A percentile compares a stretch with the other conserved stretches of the same genome.
These are phyloP conservation scores for Coniochaeta sp. DNA, from an alignment of 2,329 filamentous ascomycete species.

Conservation along the genomic window DNA sequence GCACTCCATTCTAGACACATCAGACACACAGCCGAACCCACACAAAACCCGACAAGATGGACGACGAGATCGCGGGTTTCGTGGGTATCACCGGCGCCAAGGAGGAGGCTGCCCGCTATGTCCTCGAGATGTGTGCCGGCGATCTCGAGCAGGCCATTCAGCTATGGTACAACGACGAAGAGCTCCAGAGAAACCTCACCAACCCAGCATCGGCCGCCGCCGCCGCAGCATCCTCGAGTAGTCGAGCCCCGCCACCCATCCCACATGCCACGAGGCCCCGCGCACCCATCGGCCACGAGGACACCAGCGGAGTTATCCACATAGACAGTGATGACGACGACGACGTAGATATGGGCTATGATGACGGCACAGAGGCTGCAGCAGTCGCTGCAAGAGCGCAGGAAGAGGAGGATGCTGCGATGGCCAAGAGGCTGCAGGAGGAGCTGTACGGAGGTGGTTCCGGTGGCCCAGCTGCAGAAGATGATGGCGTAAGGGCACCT, in stretches of 20 bases:
- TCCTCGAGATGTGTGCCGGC: slow-evolving; percentile 76
- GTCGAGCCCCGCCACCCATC: slow-evolving; percentile 14
- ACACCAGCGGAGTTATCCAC: slow-evolving; percentile 57
- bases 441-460: slow-evolving; percentile 65
- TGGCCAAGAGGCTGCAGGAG: slow-evolving; percentile 86
- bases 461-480: slow-evolving; percentile 10
- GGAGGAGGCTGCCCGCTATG: slow-evolving; percentile 68
- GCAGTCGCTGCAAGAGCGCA: slow-evolving; percentile 40
- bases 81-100: slow-evolving; percentile 71
- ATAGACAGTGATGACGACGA: slow-evolving; percentile 67
- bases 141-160: slow-evolving; percentile 81
- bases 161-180: slow-evolving; percentile 84
- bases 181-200: slow-evolving; percentile 47
- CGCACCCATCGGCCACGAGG: slow-evolving; percentile 33
- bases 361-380: slow-evolving; percentile 30
- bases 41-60: slow-evolving; percentile 39
- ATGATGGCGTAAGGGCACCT: slow-evolving; percentile 68
- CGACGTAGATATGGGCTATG: slow-evolving; percentile 18
- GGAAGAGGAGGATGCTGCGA: slow-evolving; percentile 84
- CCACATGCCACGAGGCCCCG: slow-evolving; percentile 18
- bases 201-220: slow-evolving; percentile 27
- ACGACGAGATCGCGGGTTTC: slow-evolving; percentile 65
- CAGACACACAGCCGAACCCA: background rate
- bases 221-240: slow-evolving; percentile 5
- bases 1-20: background rate